Conservation (phyloP, 306 rosid genomes). For the Notholithocarpus densiflorus region DNA sequence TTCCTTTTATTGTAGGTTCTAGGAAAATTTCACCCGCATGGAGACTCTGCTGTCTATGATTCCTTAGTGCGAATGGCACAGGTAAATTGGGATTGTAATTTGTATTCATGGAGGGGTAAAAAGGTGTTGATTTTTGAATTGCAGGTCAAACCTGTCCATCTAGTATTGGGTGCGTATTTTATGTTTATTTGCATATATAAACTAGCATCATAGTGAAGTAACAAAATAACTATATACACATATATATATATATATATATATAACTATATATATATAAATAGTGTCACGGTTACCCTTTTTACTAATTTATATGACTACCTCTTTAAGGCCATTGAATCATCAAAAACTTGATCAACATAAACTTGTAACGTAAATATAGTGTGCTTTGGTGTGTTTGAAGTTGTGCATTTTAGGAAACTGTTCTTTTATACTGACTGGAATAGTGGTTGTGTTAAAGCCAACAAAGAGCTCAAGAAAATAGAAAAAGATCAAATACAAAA, state of each 20-base stretch:
- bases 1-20: slow-evolving; percentile 52
- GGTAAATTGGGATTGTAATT: slow-evolving; percentile 41
- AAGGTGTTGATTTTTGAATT: background rate
- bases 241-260: too few relatives aligned
- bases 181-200: background rate
- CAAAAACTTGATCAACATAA: background rate
- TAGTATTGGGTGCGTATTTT: background rate
- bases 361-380: background rate
- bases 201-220: background rate
- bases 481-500: too few relatives aligned
- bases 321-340: background rate
- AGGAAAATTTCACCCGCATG: slow-evolving; percentile 97
- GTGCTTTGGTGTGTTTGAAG: background rate
- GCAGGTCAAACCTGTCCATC: background rate
- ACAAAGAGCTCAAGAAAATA: too few relatives aligned
- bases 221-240: background rate
- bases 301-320: background rate
- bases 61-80: slow-evolving; percentile 98
- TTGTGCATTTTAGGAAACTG: background rate
- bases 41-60: slow-evolving; percentile 92
- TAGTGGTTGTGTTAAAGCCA: too few relatives aligned
- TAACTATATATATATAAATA: background rate
- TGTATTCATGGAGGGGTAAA: background rate
- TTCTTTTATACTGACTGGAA: background rate
- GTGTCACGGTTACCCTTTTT: background rate